Percentiles rank a stretch among this genome's conserved stretches.
phyloP scores from a whole-genome alignment of 2,329 filamentous ascomycete species.

The Curvularia verruculosa region DNA sequence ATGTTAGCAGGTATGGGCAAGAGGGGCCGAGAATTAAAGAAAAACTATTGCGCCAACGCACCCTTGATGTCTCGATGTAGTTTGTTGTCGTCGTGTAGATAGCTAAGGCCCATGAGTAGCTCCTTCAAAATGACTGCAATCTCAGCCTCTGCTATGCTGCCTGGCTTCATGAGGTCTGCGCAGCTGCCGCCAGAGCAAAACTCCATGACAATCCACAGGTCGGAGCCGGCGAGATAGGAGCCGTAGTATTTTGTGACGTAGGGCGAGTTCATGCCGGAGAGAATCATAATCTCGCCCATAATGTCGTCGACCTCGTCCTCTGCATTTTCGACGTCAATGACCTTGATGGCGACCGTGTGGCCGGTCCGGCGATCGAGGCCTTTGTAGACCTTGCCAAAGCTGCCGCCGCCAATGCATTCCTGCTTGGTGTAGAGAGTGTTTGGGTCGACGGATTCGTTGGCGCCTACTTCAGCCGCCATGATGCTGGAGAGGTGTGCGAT shows the following conservation, averaged over 20 bases:
- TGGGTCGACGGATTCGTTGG: conserved; percentile 72
- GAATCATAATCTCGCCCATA: conserved; percentile 96
- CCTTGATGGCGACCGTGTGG: conserved; percentile 94
- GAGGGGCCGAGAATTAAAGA: background rate
- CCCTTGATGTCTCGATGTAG: conserved; percentile 96
- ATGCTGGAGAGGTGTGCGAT: conserved; percentile 2
- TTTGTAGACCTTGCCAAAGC: conserved; percentile 99
- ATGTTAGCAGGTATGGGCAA: conserved; percentile 10
- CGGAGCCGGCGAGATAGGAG: conserved; percentile 92
- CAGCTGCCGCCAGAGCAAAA: conserved; percentile 97
- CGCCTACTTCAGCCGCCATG: conserved; percentile 38
- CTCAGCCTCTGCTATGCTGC: conserved; percentile 89
- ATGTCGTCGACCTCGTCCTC: conserved; percentile 99
- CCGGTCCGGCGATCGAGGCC: conserved; percentile 94
- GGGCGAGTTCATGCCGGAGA: conserved; percentile 92
- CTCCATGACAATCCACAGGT: conserved; percentile 99
- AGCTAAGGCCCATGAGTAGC: conserved; percentile 86
- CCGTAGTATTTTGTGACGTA: conserved; percentile 98
- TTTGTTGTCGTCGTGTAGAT: conserved; percentile 94
- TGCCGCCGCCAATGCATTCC: conserved; percentile 80
- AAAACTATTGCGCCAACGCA: conserved; percentile 48
- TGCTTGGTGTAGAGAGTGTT: conserved; percentile 89
- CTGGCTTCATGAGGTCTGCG: conserved; percentile 93
- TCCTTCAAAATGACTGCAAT: conserved; percentile 95
- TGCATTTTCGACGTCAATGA: conserved; percentile 98